Conservation (phyloP, 768 basidiomycete genomes). For the Coprinopsis marcescibilis region DNA sequence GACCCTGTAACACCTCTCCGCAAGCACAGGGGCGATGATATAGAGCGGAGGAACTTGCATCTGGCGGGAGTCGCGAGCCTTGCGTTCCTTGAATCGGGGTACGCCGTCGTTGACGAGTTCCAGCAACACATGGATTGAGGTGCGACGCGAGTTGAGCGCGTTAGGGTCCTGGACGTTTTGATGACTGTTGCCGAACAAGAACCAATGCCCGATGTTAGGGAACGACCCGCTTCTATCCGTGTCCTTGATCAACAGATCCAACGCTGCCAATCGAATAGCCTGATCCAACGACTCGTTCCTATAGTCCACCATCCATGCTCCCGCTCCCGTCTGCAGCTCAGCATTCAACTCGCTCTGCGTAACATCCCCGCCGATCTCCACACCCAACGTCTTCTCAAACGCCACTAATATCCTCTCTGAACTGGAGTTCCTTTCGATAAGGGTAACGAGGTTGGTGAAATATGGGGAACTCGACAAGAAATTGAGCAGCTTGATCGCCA, state of each 20-base stretch:
- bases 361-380: conserved; percentile 58
- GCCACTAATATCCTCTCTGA: conserved; percentile 82
- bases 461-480: conserved; percentile 60
- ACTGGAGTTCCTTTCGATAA: conserved; percentile 76
- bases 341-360: conserved; percentile 52
- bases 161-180: conserved; percentile 72
- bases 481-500: conserved; percentile 74
- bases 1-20: conserved; percentile 80
- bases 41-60: conserved; percentile 47
- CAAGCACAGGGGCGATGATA: conserved; percentile 62
- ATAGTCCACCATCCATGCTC: conserved; percentile 53
- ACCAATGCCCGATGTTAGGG: conserved; percentile 84
- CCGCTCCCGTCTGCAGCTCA: conserved; percentile 67
- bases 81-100: conserved; percentile 47
- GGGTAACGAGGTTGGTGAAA: conserved; percentile 67
- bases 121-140: conserved; percentile 78
- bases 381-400: conserved; percentile 60
- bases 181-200: conserved; percentile 68
- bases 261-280: conserved; percentile 66
- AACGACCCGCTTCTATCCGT: conserved; percentile 56
- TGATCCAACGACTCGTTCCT: conserved; percentile 48
- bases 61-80: conserved; percentile 23
- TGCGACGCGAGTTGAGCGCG: conserved; percentile 61
- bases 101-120: conserved; percentile 71
- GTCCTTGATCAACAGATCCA: conserved; percentile 78